phyloP scores from a whole-genome alignment of 1,139 yeast species.

The Zygotorulaspora mrakii region DNA sequence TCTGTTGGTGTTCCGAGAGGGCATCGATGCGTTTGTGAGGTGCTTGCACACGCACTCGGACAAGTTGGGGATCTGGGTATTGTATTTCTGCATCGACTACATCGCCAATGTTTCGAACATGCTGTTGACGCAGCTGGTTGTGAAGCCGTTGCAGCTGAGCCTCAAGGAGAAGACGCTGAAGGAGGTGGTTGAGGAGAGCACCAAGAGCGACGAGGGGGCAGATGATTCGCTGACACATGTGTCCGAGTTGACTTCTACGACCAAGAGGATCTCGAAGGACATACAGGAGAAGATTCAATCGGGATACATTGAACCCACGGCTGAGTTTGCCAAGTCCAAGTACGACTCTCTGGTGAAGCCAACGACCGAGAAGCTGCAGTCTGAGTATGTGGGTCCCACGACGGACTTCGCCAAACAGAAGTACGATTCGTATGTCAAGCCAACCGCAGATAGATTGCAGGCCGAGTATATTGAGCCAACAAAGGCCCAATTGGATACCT shows the following conservation, averaged over 20 bases:
- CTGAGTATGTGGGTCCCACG: constrained; percentile 22
- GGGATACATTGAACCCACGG: constrained; percentile 21
- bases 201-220: background rate
- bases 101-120: constrained; percentile 32
- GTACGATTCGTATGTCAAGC: constrained; percentile 25
- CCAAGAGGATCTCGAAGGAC: constrained; percentile 28
- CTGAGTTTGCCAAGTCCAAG: constrained; percentile 20
- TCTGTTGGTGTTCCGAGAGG: constrained; percentile 30
- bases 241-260: constrained; percentile 30
- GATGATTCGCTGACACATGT: constrained; percentile 29
- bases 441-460: constrained; percentile 24
- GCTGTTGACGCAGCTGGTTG: constrained; percentile 27
- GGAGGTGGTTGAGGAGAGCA: constrained; percentile 4
- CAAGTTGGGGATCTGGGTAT: constrained; percentile 32
- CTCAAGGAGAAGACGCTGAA: constrained; percentile 10
- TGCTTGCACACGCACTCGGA: constrained; percentile 21
- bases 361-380: constrained; percentile 20
- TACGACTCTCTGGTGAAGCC: constrained; percentile 25
- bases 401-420: constrained; percentile 20
- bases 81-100: constrained; percentile 32
- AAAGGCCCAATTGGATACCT: constrained; percentile 22
- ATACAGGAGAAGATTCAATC: constrained; percentile 25
- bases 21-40: constrained; percentile 28
- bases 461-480: constrained; percentile 26
- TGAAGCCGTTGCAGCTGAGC: constrained; percentile 28